Conservation (phyloP, 371 early-diverging fungal species). For the Mucor irregularis region DNA sequence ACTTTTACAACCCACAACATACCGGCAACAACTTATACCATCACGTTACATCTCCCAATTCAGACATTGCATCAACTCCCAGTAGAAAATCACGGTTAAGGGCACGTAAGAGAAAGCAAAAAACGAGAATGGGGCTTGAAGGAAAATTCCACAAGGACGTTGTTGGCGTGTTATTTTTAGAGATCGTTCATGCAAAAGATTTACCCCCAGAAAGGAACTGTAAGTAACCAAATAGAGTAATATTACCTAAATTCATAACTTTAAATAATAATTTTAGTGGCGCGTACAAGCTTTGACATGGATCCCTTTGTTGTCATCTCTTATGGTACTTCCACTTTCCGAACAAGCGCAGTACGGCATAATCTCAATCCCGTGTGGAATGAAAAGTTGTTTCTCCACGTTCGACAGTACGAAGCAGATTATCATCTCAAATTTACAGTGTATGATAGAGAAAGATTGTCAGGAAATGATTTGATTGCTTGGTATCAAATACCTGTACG, state of each 20-base stretch:
- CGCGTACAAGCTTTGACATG: conserved; percentile 74
- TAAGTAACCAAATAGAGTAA: too few relatives aligned
- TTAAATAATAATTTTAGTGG: too few relatives aligned
- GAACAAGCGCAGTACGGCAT: conserved; percentile 67
- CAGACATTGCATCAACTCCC: too few relatives aligned
- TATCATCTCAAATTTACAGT: conserved; percentile 70
- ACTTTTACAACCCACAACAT: too few relatives aligned
- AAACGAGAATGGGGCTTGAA: too few relatives aligned
- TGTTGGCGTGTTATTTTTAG: conserved; percentile 64
- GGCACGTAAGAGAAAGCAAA: too few relatives aligned
- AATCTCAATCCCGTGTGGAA: conserved; percentile 71
- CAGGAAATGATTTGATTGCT: conserved; percentile 72
- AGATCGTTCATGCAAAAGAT: conserved; percentile 61
- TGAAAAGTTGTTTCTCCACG: conserved; percentile 68
- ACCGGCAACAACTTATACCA: too few relatives aligned
- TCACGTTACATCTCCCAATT: too few relatives aligned
- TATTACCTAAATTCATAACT: too few relatives aligned
- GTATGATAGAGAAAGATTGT: conserved; percentile 79
- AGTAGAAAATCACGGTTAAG: too few relatives aligned
- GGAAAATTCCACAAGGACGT: too few relatives aligned
- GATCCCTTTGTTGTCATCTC: conserved; percentile 85
- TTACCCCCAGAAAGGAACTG: conserved; percentile 63
- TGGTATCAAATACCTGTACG: conserved; percentile 47
- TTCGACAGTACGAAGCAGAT: conserved; percentile 54
- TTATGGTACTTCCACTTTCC: conserved; percentile 70